Percentiles rank a stretch among this genome's conserved stretches.
phyloP scores from a whole-genome alignment of 2,329 filamentous ascomycete species.

The Arthrobotrys entomopaga region DNA sequence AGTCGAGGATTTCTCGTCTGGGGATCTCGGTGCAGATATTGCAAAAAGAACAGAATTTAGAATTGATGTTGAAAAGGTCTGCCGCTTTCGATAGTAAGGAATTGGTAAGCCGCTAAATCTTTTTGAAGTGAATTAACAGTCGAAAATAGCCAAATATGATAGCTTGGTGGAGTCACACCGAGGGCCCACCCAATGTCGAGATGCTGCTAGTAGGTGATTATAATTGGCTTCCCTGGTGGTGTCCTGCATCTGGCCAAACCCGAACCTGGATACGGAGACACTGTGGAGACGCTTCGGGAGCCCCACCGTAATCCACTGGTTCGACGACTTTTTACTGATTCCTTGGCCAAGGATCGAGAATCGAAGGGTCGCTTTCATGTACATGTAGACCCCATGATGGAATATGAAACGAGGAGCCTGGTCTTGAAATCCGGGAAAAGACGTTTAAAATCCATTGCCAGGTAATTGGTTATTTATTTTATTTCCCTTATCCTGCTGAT shows the following conservation, averaged over 20 bases:
- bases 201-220: conserved; percentile 6
- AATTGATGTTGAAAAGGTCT: neutral
- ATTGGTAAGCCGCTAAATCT: neutral
- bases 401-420: conserved; percentile 32
- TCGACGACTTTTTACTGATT: conserved; percentile 36
- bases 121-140: neutral
- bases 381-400: conserved; percentile 15
- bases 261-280: conserved; percentile 15
- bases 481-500: neutral
- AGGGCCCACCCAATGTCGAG: conserved; percentile 1
- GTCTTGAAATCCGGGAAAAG: conserved; percentile 41
- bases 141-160: conserved; percentile 42
- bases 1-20: too few species aligned
- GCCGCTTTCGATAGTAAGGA: neutral
- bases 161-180: conserved; percentile 29
- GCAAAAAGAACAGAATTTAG: too few species aligned
- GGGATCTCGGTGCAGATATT: too few species aligned
- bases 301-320: conserved; percentile 52
- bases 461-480: conserved; percentile 3
- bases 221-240: conserved; percentile 7
- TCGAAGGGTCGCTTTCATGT: neutral
- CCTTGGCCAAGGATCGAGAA: conserved; percentile 44
- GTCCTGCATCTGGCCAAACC: conserved; percentile 13
- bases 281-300: conserved; percentile 52
- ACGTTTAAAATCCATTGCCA: conserved; percentile 14